Base-by-base conservation (phyloP, 306 rosid species). In the Chamaecrista fasciculata region DNA sequence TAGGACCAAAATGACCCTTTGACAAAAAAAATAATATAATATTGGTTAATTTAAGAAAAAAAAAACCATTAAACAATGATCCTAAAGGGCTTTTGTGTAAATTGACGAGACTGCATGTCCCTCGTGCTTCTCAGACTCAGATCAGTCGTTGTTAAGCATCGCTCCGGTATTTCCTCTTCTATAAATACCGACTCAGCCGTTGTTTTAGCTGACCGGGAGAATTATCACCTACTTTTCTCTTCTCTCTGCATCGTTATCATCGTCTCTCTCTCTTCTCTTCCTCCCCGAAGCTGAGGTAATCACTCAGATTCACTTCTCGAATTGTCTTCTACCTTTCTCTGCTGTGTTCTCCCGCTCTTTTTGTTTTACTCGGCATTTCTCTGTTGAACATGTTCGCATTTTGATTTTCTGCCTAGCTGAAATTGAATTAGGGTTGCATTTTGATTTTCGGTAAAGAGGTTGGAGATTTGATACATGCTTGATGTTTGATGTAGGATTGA, bases 381-480 rank as follows among this genome's bases (percentile, higher is more conserved):
- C 44, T 16, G 36, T 21, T 34, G 36, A 50, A 21, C 5, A 6
- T 5, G 21, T n/a, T 67, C 24, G 24, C 61, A 34, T 67, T 67
- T 11, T 28, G 33, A 6, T 33, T 31, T 5, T 4, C 2, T 49
- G 34, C 12, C 1, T 57, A 31, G 34, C 44, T 31, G 10, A 64
- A 47, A 24, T 51, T 49, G 1, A 10, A n/a, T 78, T 72, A 29
- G 85, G 81, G n/a, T n/a, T n/a, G n/a, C n/a, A n/a, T n/a, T 84
- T 79, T 70, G 58, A 65, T 2, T 37, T 72, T 49, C 15, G 11
- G 33, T 36, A 28, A 15, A n/a, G n/a, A 18, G 2, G 11, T 0
- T 11, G 29, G 37, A 3, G 3, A 31, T 42, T 9, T 21, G 46
- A 2, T 5, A 14, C 37, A 2, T 23, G 39, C 43, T 8, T 15